Evolutionary conservation across 2,329 filamentous ascomycete species (phyloP).

Genomic region (Xylaria sp.): DNA sequence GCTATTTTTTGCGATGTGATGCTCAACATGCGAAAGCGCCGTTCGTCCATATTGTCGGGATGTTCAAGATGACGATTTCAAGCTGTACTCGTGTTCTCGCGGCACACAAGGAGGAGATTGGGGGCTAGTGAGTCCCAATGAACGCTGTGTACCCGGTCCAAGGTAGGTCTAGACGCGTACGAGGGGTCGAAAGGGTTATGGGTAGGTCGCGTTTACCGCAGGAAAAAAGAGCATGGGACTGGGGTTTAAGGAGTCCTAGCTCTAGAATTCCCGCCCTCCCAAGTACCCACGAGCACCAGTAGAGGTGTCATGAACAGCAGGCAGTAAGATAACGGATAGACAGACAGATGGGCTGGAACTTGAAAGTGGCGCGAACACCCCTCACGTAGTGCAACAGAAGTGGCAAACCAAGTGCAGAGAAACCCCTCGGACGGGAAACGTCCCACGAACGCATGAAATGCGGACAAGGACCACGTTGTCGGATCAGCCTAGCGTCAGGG

Average conservation of each 20-base stretch:
- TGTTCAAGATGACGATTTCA: neutral
- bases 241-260: neutral
- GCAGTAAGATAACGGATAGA: neutral
- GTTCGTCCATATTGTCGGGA: neutral
- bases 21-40: slow-evolving; percentile 12
- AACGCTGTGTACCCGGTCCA: slow-evolving; percentile 12
- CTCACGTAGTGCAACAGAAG: slow-evolving; percentile 27
- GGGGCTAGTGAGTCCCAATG: neutral
- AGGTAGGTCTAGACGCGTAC: slow-evolving; percentile 2
- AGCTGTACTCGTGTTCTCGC: slow-evolving; percentile 15
- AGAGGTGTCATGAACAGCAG: too few relatives aligned
- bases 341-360: neutral
- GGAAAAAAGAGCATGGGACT: neutral
- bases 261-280: neutral
- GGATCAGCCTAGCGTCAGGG: slow-evolving; percentile 23
- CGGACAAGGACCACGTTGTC: slow-evolving; percentile 29
- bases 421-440: slow-evolving; percentile 22
- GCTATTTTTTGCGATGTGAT: neutral
- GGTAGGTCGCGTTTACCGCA: slow-evolving; percentile 13
- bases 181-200: neutral
- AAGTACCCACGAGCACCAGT: neutral
- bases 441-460: slow-evolving; percentile 26
- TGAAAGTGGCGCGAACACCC: slow-evolving; percentile 28
- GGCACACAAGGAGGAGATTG: slow-evolving; percentile 6
- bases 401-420: neutral